Conservation (phyloP, 805 yeast species). For the Saccharomycopsis sp. region DNA sequence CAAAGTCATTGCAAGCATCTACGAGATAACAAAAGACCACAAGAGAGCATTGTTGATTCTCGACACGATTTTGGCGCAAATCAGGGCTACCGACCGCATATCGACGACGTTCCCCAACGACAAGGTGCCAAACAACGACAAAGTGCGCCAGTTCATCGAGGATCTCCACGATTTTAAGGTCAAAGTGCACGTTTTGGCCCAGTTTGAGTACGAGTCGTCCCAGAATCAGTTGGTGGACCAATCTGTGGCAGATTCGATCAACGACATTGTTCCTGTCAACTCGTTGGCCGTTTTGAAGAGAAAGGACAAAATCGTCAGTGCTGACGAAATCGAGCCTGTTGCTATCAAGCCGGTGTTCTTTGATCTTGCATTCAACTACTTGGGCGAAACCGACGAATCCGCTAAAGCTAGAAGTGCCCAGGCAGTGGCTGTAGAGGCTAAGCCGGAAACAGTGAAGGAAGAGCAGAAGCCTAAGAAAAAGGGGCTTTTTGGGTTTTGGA, state of each 20-base stretch:
- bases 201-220: slow-evolving; percentile 32
- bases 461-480: slow-evolving; percentile 41
- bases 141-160: slow-evolving; percentile 26
- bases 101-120: slow-evolving; percentile 14
- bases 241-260: slow-evolving; percentile 34
- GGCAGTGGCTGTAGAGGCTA: slow-evolving; percentile 3
- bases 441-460: slow-evolving; percentile 21
- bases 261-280: slow-evolving; percentile 25
- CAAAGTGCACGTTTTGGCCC: slow-evolving; percentile 42
- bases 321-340: slow-evolving; percentile 45
- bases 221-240: slow-evolving; percentile 26
- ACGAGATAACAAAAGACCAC: slow-evolving; percentile 34
- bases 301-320: slow-evolving; percentile 22
- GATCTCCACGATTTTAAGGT: slow-evolving; percentile 22
- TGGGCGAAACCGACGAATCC: slow-evolving; percentile 33
- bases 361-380: slow-evolving; percentile 82
- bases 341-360: slow-evolving; percentile 84
- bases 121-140: slow-evolving; percentile 33
- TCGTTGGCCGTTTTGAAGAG: slow-evolving; percentile 24
- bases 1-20: slow-evolving; percentile 39
- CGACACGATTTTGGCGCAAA: slow-evolving; percentile 22
- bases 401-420: slow-evolving; percentile 16
- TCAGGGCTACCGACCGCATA: slow-evolving; percentile 13
- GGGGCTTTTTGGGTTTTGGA: slow-evolving; percentile 72
- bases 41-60: slow-evolving; percentile 39